Percentiles rank a stretch among this genome's conserved stretches.
Conservation (phyloP, 768 basidiomycete genomes). For the Pulveroboletus sp. region DNA sequence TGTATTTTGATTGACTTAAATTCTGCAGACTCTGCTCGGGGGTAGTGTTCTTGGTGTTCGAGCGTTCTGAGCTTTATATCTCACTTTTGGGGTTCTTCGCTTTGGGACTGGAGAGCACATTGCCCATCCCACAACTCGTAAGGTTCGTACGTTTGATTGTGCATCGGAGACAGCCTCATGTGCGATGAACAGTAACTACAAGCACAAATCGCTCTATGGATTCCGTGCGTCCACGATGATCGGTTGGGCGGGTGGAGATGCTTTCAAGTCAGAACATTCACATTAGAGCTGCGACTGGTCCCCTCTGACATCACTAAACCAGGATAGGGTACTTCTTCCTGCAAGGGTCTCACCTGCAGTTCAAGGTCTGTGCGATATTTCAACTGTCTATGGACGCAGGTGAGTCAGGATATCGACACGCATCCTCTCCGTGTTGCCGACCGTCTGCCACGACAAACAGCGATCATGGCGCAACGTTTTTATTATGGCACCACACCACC, state of each 20-base stretch:
- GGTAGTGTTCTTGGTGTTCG: slow-evolving; percentile 72
- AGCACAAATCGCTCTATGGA: slow-evolving; percentile 75
- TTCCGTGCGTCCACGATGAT: slow-evolving; percentile 79
- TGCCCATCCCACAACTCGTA: slow-evolving; percentile 82
- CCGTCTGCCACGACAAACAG: slow-evolving; percentile 35
- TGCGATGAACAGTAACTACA: slow-evolving; percentile 57
- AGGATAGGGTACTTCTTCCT: slow-evolving; percentile 81
- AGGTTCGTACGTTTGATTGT: slow-evolving; percentile 43
- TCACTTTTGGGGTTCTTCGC: slow-evolving; percentile 69
- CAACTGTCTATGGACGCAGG: slow-evolving; percentile 77
- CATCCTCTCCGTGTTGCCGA: slow-evolving; percentile 8
- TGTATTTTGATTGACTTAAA: slow-evolving; percentile 5
- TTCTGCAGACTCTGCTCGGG: slow-evolving; percentile 54
- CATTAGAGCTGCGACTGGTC: slow-evolving; percentile 1
- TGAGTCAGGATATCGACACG: slow-evolving; percentile 34
- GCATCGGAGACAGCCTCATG: slow-evolving; percentile 18
- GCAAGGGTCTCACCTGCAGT: slow-evolving; percentile 68
- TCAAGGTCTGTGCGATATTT: slow-evolving; percentile 79
- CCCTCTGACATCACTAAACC: slow-evolving; percentile 17
- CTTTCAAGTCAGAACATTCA: slow-evolving; percentile 65
- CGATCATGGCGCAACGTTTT: slow-evolving; percentile 69
- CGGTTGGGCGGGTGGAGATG: slow-evolving; percentile 81
- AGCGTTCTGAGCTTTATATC: slow-evolving; percentile 57
- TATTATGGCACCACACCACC: slow-evolving; percentile 57
- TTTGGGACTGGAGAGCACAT: slow-evolving; percentile 76